These are phyloP conservation scores for Cladosporium colombiae DNA, from an alignment of 2,329 filamentous ascomycete genomes.

Conservation along the genomic window DNA sequence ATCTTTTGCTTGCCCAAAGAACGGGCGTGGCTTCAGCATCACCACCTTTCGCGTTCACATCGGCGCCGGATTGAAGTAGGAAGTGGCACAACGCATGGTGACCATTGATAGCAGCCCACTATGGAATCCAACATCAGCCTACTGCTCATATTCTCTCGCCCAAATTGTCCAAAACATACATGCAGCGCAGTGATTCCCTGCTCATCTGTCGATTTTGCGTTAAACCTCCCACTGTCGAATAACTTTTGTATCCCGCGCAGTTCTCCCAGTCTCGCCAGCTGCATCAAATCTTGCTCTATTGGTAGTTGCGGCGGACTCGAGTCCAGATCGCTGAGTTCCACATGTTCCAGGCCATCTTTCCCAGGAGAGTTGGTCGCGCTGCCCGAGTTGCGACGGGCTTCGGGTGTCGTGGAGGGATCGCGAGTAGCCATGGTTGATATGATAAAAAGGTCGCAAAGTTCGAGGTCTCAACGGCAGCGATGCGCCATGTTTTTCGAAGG, in stretches of 20 bases:
- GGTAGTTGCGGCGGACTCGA: constrained; percentile 43
- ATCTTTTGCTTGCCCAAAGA: constrained; percentile 95
- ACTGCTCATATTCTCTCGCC: constrained; percentile 2
- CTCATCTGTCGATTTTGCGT: constrained; percentile 80
- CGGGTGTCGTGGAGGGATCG: constrained; percentile 23
- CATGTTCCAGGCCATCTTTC: constrained; percentile 39
- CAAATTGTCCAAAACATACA: constrained; percentile 54
- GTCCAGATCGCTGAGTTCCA: constrained; percentile 39
- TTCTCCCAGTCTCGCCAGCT: constrained; percentile 85
- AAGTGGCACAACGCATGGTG: constrained; percentile 97
- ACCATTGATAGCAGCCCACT: constrained; percentile 99
- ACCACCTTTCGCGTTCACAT: constrained; percentile 93
- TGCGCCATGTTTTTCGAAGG: neutral
- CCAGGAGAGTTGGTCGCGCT: constrained; percentile 23
- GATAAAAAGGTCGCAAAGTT: neutral
- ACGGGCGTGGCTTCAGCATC: constrained; percentile 91
- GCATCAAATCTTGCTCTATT: constrained; percentile 85
- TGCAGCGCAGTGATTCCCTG: constrained; percentile 96
- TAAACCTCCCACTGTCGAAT: constrained; percentile 78
- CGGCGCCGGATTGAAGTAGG: constrained; percentile 79
- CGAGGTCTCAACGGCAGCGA: constrained; percentile 2
- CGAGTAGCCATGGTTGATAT: constrained; percentile 23
- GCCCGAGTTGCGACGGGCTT: constrained; percentile 22
- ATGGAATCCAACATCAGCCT: constrained; percentile 22
- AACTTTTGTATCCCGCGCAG: constrained; percentile 83